Base-by-base conservation (phyloP, 2,329 filamentous ascomycete species). In the Coleophoma cylindrospora region DNA sequence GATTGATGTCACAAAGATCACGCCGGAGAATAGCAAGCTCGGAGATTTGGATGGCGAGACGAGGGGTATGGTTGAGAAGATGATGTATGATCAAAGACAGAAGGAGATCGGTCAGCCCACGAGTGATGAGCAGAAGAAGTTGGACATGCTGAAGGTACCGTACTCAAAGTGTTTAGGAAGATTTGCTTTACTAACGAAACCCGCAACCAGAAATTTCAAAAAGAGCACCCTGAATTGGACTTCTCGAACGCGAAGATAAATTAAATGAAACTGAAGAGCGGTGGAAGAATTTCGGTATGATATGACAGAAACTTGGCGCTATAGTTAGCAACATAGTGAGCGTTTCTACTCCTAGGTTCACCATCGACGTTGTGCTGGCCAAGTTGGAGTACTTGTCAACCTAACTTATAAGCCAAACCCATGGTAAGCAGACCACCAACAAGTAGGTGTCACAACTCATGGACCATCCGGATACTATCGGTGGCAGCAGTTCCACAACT, bases 11-110 rank as follows among this genome's bases (percentile, higher is more conserved):
- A 85, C 86, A 62, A 96, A 96, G 76, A 97, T 99, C 70, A 82
- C 85, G 66, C 94, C 94, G 19, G 94, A 97, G 72, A 91, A 87
- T 67, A 91, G 86, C 66, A 95, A 91, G 69, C 77, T 99, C 64
- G 85, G 87, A 50, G 94, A 99, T 68, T 75, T 99, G 59, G 92
- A 97, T 66, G 94, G 94, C 54, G 88, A 95, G 77, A 99, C 94
- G 48, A 81, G 94, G 57, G 81, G 84, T 52, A 97, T 99, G 92
- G 94, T 99, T 41, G 94, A 99, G 83, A 99, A 99, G 82, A 99
- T 99, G 94, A 99, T 99, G 94, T 99, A 81, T 64, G 94, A 99
- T 74, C 94, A 99, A 77, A 79, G 88, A 59, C 91, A 97, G 75
- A 99, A 99, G 82, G 91, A 97, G 75, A 75, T 80, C 70, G 94